A percentile compares a stretch with the other conserved stretches of the same genome.
Evolutionary conservation across 2,329 filamentous ascomycete species (phyloP).

Genomic region (Neoarthrinium moseri): DNA sequence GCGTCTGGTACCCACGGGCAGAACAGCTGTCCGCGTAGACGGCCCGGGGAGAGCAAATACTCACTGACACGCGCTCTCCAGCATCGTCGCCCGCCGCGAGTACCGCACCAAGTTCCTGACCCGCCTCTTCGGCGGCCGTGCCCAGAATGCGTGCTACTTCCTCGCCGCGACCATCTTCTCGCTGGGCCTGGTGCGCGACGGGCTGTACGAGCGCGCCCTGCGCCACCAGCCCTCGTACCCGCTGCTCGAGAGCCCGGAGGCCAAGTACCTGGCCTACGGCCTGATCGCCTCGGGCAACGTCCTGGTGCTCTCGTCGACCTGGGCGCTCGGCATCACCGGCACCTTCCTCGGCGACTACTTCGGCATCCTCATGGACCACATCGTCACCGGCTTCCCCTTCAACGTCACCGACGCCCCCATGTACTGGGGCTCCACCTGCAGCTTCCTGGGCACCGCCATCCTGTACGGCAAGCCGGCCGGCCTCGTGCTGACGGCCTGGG

Average conservation of each 20-base stretch:
- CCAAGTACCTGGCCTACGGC: constrained; percentile 64
- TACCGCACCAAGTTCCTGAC: constrained; percentile 90
- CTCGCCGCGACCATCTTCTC: constrained; percentile 89
- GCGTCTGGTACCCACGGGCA: neutral
- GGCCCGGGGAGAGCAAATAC: too few species aligned
- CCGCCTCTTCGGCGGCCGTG: constrained; percentile 77
- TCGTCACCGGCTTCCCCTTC: constrained; percentile 95
- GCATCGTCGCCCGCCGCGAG: constrained; percentile 84
- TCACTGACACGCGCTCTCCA: too few species aligned
- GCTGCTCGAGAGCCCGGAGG: constrained; percentile 59
- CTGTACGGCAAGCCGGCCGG: constrained; percentile 87
- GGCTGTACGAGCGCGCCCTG: constrained; percentile 82
- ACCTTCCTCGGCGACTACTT: constrained; percentile 99
- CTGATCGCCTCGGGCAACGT: constrained; percentile 77
- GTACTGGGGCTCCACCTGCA: constrained; percentile 93
- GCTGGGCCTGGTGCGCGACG: constrained; percentile 85
- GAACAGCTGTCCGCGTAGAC: too few species aligned
- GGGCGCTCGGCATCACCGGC: constrained; percentile 87
- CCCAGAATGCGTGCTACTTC: constrained; percentile 81
- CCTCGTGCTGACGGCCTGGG: constrained; percentile 70
- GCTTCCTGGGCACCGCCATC: constrained; percentile 84
- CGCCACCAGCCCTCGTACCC: constrained; percentile 73
- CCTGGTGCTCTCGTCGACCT: constrained; percentile 87
- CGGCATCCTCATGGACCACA: constrained; percentile 93
- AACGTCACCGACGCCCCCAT: constrained; percentile 88